Base-by-base conservation (phyloP, 306 rosid species). In the Dryas alaskensis region DNA sequence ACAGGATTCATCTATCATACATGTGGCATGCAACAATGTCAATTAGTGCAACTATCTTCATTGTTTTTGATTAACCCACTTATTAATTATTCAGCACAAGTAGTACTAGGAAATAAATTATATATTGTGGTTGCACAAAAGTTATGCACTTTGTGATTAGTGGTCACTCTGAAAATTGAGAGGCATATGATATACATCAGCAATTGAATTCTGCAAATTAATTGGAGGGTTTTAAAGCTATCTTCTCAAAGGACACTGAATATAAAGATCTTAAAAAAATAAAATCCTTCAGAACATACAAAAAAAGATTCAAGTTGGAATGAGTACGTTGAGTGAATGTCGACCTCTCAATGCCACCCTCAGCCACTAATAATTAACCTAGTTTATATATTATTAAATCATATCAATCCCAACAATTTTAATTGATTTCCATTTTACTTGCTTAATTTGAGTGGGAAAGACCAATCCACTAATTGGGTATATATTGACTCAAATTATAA, bases 401-500 rank as follows among this genome's bases (percentile, higher is more conserved):
- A 13, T 27, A 31, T 58, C 22, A 22, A 22, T 22, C 55, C 25
- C 37, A 72, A 46, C 55, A 45, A 12, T 16, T 14, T 14, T 8
- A 3, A 61, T 27, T 22, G 49, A 7, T 13, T 19, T 12, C 25
- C 5, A 0, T 42, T 44, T 13, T 19, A 55, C 55, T 43, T 55
- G 51, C 48, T 59, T 40, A 4, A 31, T 31, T 48, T 42, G 13
- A 73, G 77, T 73, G 78, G 70, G 43, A 72, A 31, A 48, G 78
- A 73, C 70, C 51, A 22, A 6, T 51, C 77, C 70, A 73, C 70
- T 63, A 39, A n/a, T 27, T 14, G 6, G 11, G 22, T 27, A 12
- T 45, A 49, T 11, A 39, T 39, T 70, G 74, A 70, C 52, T 57
- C 5, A 57, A 12, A 53, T 71, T 44, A 19, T 10, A n/a, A 44